Conservation (phyloP, 768 basidiomycete species). For the Podaxis mareebaensis region DNA sequence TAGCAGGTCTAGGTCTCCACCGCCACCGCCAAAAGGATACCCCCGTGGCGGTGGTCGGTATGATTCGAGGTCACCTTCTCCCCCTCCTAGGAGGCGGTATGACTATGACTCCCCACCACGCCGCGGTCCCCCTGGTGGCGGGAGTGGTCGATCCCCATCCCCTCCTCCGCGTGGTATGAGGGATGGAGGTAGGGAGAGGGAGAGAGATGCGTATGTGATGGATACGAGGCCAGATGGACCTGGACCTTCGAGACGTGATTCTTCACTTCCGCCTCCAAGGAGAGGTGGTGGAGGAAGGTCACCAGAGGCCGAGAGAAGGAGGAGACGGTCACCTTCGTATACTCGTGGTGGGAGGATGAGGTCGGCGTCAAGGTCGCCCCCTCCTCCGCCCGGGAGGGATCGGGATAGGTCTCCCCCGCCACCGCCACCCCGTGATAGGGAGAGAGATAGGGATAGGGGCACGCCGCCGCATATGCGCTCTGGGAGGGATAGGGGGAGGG, state of each 20-base stretch:
- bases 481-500: slow-evolving; percentile 11
- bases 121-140: slow-evolving; percentile 3
- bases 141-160: slow-evolving; percentile 7
- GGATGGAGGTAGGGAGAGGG: not conserved
- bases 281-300: slow-evolving; percentile 3
- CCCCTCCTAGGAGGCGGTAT: slow-evolving; percentile 16
- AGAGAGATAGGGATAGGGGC: slow-evolving; percentile 17
- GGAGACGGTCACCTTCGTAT: slow-evolving; percentile 13
- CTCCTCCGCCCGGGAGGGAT: slow-evolving; percentile 21
- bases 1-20: slow-evolving; percentile 19
- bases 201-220: slow-evolving; percentile 11
- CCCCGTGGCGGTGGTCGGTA: not conserved
- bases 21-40: slow-evolving; percentile 2
- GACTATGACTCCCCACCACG: slow-evolving; percentile 13
- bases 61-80: slow-evolving; percentile 9
- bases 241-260: slow-evolving; percentile 14
- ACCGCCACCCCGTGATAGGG: slow-evolving; percentile 17
- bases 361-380: slow-evolving; percentile 19
- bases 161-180: slow-evolving; percentile 14
- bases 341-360: slow-evolving; percentile 18
- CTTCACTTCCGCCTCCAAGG: slow-evolving; percentile 27
- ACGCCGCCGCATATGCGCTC: slow-evolving; percentile 5
- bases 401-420: slow-evolving; percentile 20
- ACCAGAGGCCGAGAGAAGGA: slow-evolving; percentile 16
- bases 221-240: slow-evolving; percentile 15